Evolutionary conservation across 768 basidiomycete genomes (phyloP), one percentile per base, ranked within the genome.

Genomic region (Boletus coccyginus): DNA sequence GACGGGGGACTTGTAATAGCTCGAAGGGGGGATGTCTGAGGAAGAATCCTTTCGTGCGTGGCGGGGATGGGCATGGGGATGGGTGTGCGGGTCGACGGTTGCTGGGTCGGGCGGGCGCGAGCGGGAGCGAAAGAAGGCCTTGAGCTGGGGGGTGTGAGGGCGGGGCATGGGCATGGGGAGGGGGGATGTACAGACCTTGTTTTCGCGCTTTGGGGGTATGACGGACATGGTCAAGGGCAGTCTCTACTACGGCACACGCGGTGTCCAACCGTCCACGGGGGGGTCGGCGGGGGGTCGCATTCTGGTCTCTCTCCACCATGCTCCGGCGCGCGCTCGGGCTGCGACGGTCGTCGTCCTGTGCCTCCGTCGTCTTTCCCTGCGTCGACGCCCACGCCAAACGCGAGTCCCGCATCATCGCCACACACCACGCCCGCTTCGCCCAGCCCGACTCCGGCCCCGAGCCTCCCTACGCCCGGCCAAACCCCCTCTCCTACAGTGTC

Each of bases 341-440:
- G 13, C 47, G 11, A 17, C 39, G 6, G 52, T 59, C 57, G 8
- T 51, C 55, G 12, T 47, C 31, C 9, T 46, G 27, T 41, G 47
- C 38, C 3, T 35, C 50, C 17, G n/a, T 21, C 7, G 1, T 13
- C 7, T 87, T 94, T 74, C 81, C 92, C 7, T 94, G 92, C 62
- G 90, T 94, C 19, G 90, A 92, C 53, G 89, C 89, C 1, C 92
- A 94, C 60, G 85, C 87, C 5, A 78, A 77, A 5, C 79, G 92
- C 11, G 82, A 88, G 68, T 86, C 83, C 0, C 80, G 81, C 35
- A 69, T 85, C 35, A 61, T 75, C 48, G 74, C 50, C 55, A 66
- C n/a, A n/a, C n/a, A n/a, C n/a, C n/a, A n/a, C n/a, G n/a, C n/a
- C n/a, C n/a, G n/a, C 50, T 59, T 33, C 27, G 2, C 21, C 1